Evolutionary conservation across 2,329 filamentous ascomycete species (phyloP).

Genomic region (Arthrocladium fulminans): DNA sequence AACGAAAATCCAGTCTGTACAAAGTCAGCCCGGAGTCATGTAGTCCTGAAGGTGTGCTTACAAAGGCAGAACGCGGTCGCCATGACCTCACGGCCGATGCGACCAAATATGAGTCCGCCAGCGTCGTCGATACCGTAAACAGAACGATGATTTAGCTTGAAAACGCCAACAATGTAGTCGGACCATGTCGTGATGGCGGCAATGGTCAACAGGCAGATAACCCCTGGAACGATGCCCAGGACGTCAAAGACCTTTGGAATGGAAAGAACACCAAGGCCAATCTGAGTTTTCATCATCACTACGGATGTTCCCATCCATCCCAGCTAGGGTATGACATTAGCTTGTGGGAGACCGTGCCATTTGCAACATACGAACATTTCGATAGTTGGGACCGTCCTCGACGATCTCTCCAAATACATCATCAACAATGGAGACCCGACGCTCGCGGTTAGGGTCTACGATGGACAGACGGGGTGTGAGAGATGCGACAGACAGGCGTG

Average conservation of each 20-base stretch:
- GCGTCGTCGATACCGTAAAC: constrained; percentile 45
- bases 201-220: constrained; percentile 41
- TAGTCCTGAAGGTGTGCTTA: constrained; percentile 45
- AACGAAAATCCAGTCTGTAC: constrained; percentile 42
- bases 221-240: constrained; percentile 42
- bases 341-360: neutral
- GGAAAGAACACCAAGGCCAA: constrained; percentile 45
- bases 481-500: no score
- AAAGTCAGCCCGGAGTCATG: constrained; percentile 24
- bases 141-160: constrained; percentile 38
- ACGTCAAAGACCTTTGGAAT: constrained; percentile 40
- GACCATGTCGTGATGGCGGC: constrained; percentile 39
- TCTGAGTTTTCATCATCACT: constrained; percentile 40
- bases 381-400: constrained; percentile 27
- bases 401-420: constrained; percentile 31
- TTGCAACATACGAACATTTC: constrained; percentile 19
- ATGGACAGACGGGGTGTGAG: no score
- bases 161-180: constrained; percentile 14
- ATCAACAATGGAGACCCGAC: constrained; percentile 18
- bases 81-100: constrained; percentile 51
- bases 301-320: constrained; percentile 41
- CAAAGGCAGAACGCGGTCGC: constrained; percentile 44
- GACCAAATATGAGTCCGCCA: constrained; percentile 44
- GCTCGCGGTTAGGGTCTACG: no score
- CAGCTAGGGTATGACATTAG: constrained; percentile 24